Conservation (phyloP, 495 filamentous ascomycete genomes). For the Extremus antarcticus region DNA sequence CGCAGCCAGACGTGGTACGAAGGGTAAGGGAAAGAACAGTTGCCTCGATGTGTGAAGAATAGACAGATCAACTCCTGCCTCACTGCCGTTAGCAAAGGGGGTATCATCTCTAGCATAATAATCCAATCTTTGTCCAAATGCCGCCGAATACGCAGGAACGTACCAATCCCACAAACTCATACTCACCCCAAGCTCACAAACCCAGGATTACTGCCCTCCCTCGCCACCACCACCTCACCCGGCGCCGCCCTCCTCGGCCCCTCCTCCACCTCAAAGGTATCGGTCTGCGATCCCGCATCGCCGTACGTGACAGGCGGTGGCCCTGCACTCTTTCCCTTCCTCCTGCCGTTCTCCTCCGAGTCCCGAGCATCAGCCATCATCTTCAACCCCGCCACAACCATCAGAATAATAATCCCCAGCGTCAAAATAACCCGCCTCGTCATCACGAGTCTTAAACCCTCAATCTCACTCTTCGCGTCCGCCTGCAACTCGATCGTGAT, state of each 20-base stretch:
- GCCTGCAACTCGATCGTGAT: conserved; percentile 66
- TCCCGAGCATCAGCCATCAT: conserved; percentile 1
- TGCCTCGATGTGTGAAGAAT: background rate
- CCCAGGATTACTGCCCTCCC: conserved; percentile 12
- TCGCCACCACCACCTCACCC: conserved; percentile 11
- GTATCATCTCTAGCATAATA: background rate
- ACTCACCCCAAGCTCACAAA: conserved; percentile 18
- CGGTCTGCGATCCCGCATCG: conserved; percentile 7
- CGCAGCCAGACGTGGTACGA: background rate
- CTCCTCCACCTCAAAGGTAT: background rate
- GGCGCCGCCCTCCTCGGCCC: background rate
- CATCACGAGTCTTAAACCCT: conserved; percentile 80
- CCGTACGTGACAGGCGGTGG: background rate
- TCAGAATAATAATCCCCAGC: conserved; percentile 38
- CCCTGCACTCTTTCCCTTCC: conserved; percentile 11
- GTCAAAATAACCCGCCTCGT: conserved; percentile 77
- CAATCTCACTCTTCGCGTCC: conserved; percentile 80
- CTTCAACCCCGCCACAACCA: conserved; percentile 20
- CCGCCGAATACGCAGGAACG: background rate
- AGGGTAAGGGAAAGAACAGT: background rate
- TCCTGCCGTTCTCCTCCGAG: conserved; percentile 17
- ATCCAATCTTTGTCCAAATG: background rate
- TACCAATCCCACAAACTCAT: background rate
- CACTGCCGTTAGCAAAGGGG: background rate
- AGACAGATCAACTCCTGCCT: background rate